A percentile compares a stretch with the other conserved stretches of the same genome.
These are phyloP conservation scores for Apiospora saccharicola DNA, from an alignment of 2,329 filamentous ascomycete species.

Conservation along the genomic window DNA sequence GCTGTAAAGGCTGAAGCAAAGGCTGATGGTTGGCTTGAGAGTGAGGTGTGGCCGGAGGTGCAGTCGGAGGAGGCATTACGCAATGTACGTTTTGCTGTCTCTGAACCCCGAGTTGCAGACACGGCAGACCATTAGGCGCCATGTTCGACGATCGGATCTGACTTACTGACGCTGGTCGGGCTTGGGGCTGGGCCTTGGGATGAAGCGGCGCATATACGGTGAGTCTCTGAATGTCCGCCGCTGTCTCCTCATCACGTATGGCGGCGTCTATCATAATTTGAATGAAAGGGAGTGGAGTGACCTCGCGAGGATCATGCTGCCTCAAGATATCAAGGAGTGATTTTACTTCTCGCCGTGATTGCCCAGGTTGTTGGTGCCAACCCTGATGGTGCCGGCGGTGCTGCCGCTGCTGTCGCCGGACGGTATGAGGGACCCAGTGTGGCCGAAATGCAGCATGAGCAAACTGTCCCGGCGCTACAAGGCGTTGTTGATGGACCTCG, in stretches of 20 bases:
- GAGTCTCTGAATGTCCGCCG: slow-evolving; percentile 26
- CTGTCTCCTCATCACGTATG: slow-evolving; percentile 31
- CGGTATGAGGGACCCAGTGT: background rate
- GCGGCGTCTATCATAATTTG: slow-evolving; percentile 34
- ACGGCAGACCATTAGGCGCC: background rate
- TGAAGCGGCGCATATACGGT: slow-evolving; percentile 26
- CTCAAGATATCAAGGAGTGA: background rate
- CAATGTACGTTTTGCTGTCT: background rate
- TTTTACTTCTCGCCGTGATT: background rate
- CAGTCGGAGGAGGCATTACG: background rate
- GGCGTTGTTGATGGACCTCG: no score
- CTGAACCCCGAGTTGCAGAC: background rate
- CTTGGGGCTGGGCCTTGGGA: background rate
- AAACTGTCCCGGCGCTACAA: background rate
- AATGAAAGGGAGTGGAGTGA: slow-evolving; percentile 33
- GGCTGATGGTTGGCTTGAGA: background rate
- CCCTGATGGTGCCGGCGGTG: no score
- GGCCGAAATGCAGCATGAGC: background rate
- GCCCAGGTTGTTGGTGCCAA: background rate
- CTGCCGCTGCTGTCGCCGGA: background rate
- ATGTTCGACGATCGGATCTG: background rate
- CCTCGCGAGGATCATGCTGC: background rate
- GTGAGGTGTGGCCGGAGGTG: background rate
- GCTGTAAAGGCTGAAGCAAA: no score
- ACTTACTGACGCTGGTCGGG: background rate